These are phyloP conservation scores for Rhizopus delemar DNA, from an alignment of 371 early-diverging fungal genomes.

Conservation along the genomic window DNA sequence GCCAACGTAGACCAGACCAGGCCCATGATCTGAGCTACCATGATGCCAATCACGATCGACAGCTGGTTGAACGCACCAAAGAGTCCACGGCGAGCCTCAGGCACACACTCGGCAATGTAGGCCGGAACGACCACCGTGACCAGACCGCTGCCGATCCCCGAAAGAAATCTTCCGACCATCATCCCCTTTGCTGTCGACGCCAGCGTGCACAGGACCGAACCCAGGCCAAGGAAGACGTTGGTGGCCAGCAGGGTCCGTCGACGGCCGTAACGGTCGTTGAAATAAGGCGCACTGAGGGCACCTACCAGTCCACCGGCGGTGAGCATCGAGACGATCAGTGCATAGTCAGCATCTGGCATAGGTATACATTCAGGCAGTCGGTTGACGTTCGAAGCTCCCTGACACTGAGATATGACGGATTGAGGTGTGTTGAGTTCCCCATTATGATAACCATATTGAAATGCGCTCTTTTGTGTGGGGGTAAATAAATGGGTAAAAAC, in stretches of 20 bases:
- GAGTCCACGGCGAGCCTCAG: slow-evolving; percentile 72
- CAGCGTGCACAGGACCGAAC: slow-evolving; percentile 68
- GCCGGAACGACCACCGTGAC: slow-evolving; percentile 84
- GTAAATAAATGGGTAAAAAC: slow-evolving; percentile 2
- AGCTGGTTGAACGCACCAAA: slow-evolving; percentile 83
- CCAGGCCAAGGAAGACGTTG: slow-evolving; percentile 60
- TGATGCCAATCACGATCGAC: slow-evolving; percentile 81
- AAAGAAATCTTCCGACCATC: slow-evolving; percentile 78
- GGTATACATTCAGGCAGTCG: slow-evolving; percentile 71
- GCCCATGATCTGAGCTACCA: slow-evolving; percentile 68
- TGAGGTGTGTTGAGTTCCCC: slow-evolving; percentile 84
- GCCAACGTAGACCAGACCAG: slow-evolving; percentile 59
- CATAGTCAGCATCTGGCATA: slow-evolving; percentile 76
- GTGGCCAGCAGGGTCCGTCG: slow-evolving; percentile 69
- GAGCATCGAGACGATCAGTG: slow-evolving; percentile 71
- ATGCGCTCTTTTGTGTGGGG: slow-evolving; percentile 48
- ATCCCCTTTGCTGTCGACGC: slow-evolving; percentile 55
- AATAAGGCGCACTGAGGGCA: slow-evolving; percentile 70
- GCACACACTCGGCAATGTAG: slow-evolving; percentile 87
- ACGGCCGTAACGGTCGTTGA: slow-evolving; percentile 75
- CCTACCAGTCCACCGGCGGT: slow-evolving; percentile 84
- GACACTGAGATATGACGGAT: slow-evolving; percentile 63
- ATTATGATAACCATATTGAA: slow-evolving; percentile 84
- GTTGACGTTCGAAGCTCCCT: slow-evolving; percentile 26
- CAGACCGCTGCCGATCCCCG: slow-evolving; percentile 85